Conservation (phyloP, 495 filamentous ascomycete genomes). For the Aspergillus bertholletiae region DNA sequence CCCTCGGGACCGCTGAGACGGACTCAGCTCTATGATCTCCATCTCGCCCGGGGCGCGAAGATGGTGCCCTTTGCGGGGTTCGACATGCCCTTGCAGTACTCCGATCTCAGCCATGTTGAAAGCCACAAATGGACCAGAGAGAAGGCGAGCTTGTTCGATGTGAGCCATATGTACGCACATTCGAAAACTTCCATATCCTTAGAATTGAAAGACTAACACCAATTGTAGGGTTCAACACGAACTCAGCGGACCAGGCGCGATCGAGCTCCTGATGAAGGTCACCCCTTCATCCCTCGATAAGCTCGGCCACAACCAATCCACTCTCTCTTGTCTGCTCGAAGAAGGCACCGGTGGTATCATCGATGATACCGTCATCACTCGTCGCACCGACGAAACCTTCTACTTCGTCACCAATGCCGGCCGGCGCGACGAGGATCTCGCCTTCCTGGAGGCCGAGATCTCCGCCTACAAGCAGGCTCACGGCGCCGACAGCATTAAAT, state of each 20-base stretch:
- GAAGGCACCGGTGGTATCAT: constrained; percentile 82
- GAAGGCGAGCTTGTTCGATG: constrained; percentile 88
- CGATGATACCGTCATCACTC: constrained; percentile 87
- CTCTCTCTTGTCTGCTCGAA: constrained; percentile 76
- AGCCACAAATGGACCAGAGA: constrained; percentile 86
- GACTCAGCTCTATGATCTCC: constrained; percentile 83
- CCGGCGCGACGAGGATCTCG: constrained; percentile 80
- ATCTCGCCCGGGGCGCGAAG: constrained; percentile 75
- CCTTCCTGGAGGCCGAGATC: constrained; percentile 66
- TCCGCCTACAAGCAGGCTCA: constrained; percentile 45
- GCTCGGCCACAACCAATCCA: constrained; percentile 59
- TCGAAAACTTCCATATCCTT: background rate
- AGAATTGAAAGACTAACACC: constrained; percentile 5
- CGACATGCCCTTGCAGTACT: constrained; percentile 89
- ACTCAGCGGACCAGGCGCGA: constrained; percentile 74
- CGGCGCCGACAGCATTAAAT: constrained; percentile 52
- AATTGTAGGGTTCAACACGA: constrained; percentile 59
- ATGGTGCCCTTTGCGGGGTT: constrained; percentile 97
- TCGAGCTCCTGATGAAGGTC: constrained; percentile 71
- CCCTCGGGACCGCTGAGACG: constrained; percentile 47
- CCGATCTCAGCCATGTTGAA: constrained; percentile 65
- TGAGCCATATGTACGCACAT: constrained; percentile 50
- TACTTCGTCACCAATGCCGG: constrained; percentile 97
- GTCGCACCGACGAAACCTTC: constrained; percentile 64
- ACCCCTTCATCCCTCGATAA: constrained; percentile 66